Evolutionary conservation across 495 filamentous ascomycete species (phyloP), one percentile per base, ranked within the genome.

Genomic region (Trichodelitschia bisporula): DNA sequence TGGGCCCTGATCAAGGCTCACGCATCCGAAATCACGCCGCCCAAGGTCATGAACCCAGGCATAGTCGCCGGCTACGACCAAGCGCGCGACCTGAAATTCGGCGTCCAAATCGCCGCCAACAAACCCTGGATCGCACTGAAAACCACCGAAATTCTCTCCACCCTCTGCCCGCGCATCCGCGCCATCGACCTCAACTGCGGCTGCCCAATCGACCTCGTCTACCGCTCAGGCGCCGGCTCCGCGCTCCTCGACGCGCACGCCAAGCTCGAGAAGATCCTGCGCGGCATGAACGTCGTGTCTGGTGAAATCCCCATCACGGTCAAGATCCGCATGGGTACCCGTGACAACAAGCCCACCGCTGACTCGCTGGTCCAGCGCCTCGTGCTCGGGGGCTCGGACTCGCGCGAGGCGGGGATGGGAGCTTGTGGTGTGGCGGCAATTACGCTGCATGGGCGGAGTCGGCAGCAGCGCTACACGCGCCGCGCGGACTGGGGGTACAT

Each of bases 131-230:
- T 74, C 15, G 86, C 77, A 3, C 53, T 86, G 37, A 91, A 91
- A 46, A 64, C 78, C 1, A 75, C 84, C 0, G 83, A 97, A 45
- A 56, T 74, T 17, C 54, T 97, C 27, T 71, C 75, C 1, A 52
- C 56, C 12, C 66, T 74, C 28, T 66, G 78, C 23, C 83, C 86
- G 2, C 58, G 77, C 41, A 58, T 95, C 6, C 72, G 86, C 18
- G 65, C 90, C 3, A 70, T 97, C 34, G 86, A 97, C 44, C 51
- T 97, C 35, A 97, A 97, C 53, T 92, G 84, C 42, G 86, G 86
- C 18, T 97, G 86, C 43, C 86, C 86, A 11, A 92, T 97, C 43
- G 84, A 97, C 38, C 61, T 91, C 32, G 69, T 97, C 25, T 91
- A 65, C 56, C 64, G 75, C 23, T 59, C 72, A 21, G 86, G 86